Evolutionary conservation across 192 early-diverging fungal genomes (phyloP).

Genomic region (Gamsiella multidivaricata): DNA sequence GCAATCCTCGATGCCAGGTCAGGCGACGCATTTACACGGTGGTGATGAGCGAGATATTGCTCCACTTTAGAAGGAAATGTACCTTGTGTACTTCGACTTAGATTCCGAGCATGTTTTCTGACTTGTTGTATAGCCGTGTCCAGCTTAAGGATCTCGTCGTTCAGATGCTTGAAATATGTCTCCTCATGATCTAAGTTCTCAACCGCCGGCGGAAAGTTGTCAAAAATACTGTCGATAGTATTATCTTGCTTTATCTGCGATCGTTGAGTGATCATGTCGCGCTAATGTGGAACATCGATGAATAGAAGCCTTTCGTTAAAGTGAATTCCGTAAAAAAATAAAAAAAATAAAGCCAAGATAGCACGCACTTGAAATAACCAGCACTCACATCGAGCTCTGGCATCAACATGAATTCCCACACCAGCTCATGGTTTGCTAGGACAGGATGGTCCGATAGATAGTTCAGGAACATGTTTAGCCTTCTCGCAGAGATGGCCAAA

Average conservation of each 20-base stretch:
- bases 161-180: conserved; percentile 54
- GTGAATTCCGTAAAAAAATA: background rate
- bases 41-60: too few species aligned
- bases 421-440: conserved; percentile 55
- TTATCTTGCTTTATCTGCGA: conserved; percentile 56
- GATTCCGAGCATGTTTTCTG: conserved; percentile 19
- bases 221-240: conserved; percentile 54
- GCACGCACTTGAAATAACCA: background rate
- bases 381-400: conserved; percentile 52
- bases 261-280: conserved; percentile 41
- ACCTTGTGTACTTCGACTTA: conserved; percentile 50
- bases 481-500: conserved; percentile 30
- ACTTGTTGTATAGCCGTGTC: conserved; percentile 32
- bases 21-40: too few species aligned
- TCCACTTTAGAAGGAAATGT: too few species aligned
- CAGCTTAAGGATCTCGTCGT: conserved; percentile 47
- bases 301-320: background rate
- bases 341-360: background rate
- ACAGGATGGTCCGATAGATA: conserved; percentile 56
- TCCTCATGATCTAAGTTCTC: conserved; percentile 55
- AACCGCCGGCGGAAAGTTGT: conserved; percentile 28
- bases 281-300: conserved; percentile 13
- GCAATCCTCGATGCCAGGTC: too few species aligned
- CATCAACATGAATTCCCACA: conserved; percentile 59
- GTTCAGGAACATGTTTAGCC: conserved; percentile 55